These are phyloP conservation scores for Plantago ovata DNA, from an alignment of 257 asterid species.

Conservation along the genomic window DNA sequence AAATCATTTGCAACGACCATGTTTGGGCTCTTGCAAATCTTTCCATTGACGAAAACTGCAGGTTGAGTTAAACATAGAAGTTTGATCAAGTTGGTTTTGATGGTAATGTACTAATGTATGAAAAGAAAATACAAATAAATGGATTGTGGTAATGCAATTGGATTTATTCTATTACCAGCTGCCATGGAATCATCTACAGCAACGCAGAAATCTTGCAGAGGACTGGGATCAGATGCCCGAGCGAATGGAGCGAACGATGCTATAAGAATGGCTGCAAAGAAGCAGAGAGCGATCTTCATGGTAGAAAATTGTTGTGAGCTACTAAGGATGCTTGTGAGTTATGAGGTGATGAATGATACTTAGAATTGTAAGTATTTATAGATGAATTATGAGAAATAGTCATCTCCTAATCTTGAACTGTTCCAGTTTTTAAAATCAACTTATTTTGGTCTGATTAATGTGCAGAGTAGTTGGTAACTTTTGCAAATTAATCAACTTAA, in stretches of 20 bases:
- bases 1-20: conserved; percentile 8
- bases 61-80: neutral
- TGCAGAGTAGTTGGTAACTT: too few species aligned
- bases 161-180: neutral
- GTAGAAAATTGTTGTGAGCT: neutral
- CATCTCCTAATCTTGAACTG: conserved; percentile 9
- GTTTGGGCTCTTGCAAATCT: conserved; percentile 11
- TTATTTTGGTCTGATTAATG: too few species aligned
- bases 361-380: neutral
- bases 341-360: neutral
- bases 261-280: neutral
- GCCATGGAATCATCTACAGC: conserved; percentile 20
- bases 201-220: conserved; percentile 30
- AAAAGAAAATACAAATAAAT: neutral
- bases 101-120: neutral
- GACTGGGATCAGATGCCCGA: conserved; percentile 22
- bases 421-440: neutral
- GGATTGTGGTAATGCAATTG: neutral
- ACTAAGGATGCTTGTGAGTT: neutral
- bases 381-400: neutral
- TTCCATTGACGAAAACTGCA: conserved; percentile 12
- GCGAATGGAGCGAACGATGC: neutral
- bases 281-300: neutral
- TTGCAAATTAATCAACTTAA: too few species aligned
- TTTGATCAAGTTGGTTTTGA: neutral